Evolutionary conservation across 2,329 filamentous ascomycete genomes (phyloP).

Genomic region (Chrysoporthe puriensis): DNA sequence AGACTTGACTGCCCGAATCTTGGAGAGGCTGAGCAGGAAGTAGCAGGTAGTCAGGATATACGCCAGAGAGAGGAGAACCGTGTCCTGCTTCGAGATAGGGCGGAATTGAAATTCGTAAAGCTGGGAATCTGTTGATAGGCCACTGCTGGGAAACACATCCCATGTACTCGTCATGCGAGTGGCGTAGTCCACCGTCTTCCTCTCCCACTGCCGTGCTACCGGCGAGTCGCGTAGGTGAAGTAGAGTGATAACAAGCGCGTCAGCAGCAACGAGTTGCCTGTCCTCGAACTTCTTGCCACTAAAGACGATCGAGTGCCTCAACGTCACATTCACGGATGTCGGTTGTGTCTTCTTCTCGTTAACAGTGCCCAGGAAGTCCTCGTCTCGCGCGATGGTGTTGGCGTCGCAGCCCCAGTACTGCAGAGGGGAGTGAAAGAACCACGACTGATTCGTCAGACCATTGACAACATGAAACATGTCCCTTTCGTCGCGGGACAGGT

Average conservation of each 20-base stretch:
- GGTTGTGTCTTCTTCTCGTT: slow-evolving; percentile 65
- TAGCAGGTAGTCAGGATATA: slow-evolving; percentile 68
- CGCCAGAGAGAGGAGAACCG: slow-evolving; percentile 64
- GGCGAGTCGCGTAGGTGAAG: slow-evolving; percentile 69
- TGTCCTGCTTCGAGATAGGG: slow-evolving; percentile 70
- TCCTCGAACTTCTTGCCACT: slow-evolving; percentile 78
- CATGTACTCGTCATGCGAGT: slow-evolving; percentile 56
- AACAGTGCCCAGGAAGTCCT: slow-evolving; percentile 69
- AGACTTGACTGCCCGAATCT: slow-evolving; percentile 75
- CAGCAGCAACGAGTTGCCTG: slow-evolving; percentile 68
- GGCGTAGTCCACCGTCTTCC: slow-evolving; percentile 58
- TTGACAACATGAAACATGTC: slow-evolving; percentile 63
- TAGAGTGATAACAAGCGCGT: slow-evolving; percentile 78
- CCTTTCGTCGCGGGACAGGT: slow-evolving; percentile 50
- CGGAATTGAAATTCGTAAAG: slow-evolving; percentile 80
- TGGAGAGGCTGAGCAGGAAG: slow-evolving; percentile 68
- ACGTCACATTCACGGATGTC: slow-evolving; percentile 72
- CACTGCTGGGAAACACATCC: slow-evolving; percentile 67
- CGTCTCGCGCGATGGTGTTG: slow-evolving; percentile 60
- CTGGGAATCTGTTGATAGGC: slow-evolving; percentile 56
- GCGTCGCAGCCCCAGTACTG: slow-evolving; percentile 78
- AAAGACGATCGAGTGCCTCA: slow-evolving; percentile 79
- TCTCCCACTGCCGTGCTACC: slow-evolving; percentile 68
- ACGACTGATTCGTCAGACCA: slow-evolving; percentile 64
- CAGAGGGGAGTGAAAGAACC: slow-evolving; percentile 82